phyloP scores from a whole-genome alignment of 2,329 filamentous ascomycete species.

The Ampelomyces quisqualis region DNA sequence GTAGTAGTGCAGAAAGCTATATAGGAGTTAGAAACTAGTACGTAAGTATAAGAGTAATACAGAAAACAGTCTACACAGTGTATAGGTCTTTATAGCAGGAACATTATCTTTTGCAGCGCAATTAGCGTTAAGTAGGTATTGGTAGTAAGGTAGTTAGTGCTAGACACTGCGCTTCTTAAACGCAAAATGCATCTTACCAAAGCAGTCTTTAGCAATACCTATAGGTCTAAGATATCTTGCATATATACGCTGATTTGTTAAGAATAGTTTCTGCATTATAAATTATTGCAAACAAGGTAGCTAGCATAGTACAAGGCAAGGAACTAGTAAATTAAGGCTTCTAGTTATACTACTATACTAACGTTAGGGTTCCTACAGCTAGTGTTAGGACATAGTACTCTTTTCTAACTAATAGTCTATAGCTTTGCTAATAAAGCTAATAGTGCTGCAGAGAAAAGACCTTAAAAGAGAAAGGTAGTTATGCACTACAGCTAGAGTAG shows the following conservation, averaged over 20 bases:
- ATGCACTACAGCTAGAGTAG: constrained; percentile 80
- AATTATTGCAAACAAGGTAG: constrained; percentile 87
- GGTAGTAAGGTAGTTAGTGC: constrained; percentile 90
- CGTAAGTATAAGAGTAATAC: too few species aligned
- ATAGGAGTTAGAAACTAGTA: too few species aligned
- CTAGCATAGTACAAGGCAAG: constrained; percentile 87
- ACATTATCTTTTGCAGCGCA: constrained; percentile 60
- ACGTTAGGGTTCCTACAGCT: constrained; percentile 67
- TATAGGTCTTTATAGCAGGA: too few species aligned
- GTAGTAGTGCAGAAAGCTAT: too few species aligned
- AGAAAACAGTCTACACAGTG: too few species aligned
- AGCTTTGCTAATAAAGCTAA: constrained; percentile 17
- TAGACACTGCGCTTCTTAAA: constrained; percentile 87
- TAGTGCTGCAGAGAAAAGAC: constrained; percentile 53
- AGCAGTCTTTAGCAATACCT: constrained; percentile 79
- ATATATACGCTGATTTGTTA: constrained; percentile 93
- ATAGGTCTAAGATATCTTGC: constrained; percentile 81
- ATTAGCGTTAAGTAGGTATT: constrained; percentile 84
- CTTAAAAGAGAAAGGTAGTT: constrained; percentile 70
- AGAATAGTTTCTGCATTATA: constrained; percentile 81
- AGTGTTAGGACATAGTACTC: constrained; percentile 67
- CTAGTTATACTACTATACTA: constrained; percentile 81
- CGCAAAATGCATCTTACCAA: constrained; percentile 86
- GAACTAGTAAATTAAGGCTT: constrained; percentile 75
- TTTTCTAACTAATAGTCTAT: constrained; percentile 63